Conservation (phyloP, 2,329 filamentous ascomycete genomes). For the Ophiocordyceps robertsii region DNA sequence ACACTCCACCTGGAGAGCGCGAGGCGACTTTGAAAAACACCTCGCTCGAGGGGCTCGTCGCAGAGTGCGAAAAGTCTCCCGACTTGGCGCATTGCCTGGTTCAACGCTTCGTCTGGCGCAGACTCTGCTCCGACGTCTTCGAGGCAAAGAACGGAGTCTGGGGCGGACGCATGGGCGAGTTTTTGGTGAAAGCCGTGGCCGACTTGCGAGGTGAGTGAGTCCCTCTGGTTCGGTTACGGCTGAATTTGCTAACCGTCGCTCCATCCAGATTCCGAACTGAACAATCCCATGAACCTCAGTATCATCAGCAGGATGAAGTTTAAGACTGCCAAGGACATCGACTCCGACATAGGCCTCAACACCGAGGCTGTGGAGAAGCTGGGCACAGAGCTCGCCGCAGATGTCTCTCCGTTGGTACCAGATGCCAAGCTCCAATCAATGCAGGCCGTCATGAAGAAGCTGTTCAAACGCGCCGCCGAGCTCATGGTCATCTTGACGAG, state of each 20-base stretch:
- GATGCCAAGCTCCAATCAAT: too few species aligned
- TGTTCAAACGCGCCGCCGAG: too few species aligned
- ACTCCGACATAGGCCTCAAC: not conserved
- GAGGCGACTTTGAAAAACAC: too few species aligned
- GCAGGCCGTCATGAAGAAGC: too few species aligned
- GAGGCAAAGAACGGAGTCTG: not conserved
- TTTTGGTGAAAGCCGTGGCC: too few species aligned
- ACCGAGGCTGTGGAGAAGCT: not conserved
- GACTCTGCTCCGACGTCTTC: not conserved
- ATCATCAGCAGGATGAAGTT: slow-evolving; percentile 1
- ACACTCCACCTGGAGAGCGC: too few species aligned
- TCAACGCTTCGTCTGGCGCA: not conserved
- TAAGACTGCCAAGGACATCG: not conserved
- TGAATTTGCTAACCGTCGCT: not conserved
- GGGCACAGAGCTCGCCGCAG: not conserved
- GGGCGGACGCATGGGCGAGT: not conserved
- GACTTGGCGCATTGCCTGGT: not conserved
- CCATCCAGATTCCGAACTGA: too few species aligned
- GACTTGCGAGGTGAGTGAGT: not conserved
- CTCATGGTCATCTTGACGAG: not conserved
- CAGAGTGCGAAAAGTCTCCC: not conserved
- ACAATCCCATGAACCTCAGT: not conserved
- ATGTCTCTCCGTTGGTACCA: not conserved
- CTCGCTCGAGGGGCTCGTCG: too few species aligned
- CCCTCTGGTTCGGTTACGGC: not conserved